A percentile compares a stretch with the other conserved stretches of the same genome.
Evolutionary conservation across 2,329 filamentous ascomycete genomes (phyloP).

Genomic region (Stagonosporopsis vannaccii): DNA sequence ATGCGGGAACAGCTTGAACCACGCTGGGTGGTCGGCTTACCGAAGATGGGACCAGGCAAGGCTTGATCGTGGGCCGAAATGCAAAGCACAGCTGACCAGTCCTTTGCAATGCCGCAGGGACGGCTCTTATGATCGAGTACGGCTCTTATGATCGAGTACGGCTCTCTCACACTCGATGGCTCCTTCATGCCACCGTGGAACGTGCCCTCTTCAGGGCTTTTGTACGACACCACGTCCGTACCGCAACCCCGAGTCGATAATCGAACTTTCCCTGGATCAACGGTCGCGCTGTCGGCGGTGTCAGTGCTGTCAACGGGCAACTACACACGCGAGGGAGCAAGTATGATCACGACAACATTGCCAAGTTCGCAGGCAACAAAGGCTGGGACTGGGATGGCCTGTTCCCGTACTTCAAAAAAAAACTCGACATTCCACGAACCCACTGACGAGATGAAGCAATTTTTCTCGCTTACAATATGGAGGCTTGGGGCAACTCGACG

Average conservation of each 20-base stretch:
- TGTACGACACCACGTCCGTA: conserved; percentile 26
- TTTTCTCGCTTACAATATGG: conserved; percentile 25
- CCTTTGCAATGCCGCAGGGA: conserved; percentile 24
- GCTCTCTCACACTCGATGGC: conserved; percentile 30
- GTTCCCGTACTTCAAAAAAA: conserved; percentile 17
- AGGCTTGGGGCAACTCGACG: conserved; percentile 20
- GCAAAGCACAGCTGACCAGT: too few species aligned
- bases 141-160: too few species aligned
- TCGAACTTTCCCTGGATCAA: conserved; percentile 8
- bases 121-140: conserved; percentile 41
- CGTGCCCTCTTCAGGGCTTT: conserved; percentile 33
- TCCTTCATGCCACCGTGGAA: conserved; percentile 33
- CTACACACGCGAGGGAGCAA: conserved; percentile 5
- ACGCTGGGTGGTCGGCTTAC: conserved; percentile 38
- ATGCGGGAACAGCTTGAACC: conserved; percentile 36
- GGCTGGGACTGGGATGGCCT: conserved; percentile 1
- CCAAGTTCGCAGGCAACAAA: conserved; percentile 5
- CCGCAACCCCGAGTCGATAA: conserved; percentile 27
- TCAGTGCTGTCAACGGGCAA: conserved; percentile 43
- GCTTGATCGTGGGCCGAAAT: neutral
- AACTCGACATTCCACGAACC: conserved; percentile 26
- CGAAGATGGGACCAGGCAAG: conserved; percentile 16
- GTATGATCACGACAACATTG: neutral
- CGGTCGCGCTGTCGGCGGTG: conserved; percentile 25
- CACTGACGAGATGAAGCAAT: conserved; percentile 13